Evolutionary conservation across 2,329 filamentous ascomycete genomes (phyloP), one percentile per base, ranked within the genome.

Genomic region (Tolypocladium sp.): DNA sequence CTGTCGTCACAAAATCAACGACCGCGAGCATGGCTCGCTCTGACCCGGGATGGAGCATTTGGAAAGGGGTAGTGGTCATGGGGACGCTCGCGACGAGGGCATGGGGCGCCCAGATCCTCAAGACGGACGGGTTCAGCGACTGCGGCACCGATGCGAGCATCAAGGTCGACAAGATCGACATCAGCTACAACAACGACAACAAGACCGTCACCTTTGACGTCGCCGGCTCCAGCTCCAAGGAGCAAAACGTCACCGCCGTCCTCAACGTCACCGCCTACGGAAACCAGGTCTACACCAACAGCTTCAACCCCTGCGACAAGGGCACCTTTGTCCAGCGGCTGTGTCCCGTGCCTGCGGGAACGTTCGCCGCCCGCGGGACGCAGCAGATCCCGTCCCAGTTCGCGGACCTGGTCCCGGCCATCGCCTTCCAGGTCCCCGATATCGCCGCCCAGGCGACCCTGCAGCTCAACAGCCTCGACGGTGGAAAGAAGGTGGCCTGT

Each of bases 391-490:
- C 92, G 20, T 74, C 82, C 0, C 69, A 86, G 61, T 93, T 87
- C 69, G 86, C 90, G 59, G 81, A 81, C 58, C 76, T 89, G 74
- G 93, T 99, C 46, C 94, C 94, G 1, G 77, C 84, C 2, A 96
- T 99, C 64, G 93, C 93, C 15, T 99, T 97, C 76, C 83, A 84
- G 61, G 80, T 99, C 38, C 94, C 94, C 56, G 92, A 99, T 71
- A 88, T 99, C 65, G 88, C 93, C 58, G 93, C 93, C 42, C 76
- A 88, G 67, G 94, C 92, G 40, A 94, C 87, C 52, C 77, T 99
- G 63, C 77, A 91, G 69, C 82, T 99, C 53, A 86, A 82, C 61
- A 76, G 84, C 5, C 74, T 84, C 44, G 83, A 88, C 38, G 78
- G 76, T 5, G 81, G 79, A 44, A 68, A 81, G 40, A 79, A 87